A percentile compares a stretch with the other conserved stretches of the same genome.
Conservation (phyloP, 768 basidiomycete species). For the Mycena kentingensis region DNA sequence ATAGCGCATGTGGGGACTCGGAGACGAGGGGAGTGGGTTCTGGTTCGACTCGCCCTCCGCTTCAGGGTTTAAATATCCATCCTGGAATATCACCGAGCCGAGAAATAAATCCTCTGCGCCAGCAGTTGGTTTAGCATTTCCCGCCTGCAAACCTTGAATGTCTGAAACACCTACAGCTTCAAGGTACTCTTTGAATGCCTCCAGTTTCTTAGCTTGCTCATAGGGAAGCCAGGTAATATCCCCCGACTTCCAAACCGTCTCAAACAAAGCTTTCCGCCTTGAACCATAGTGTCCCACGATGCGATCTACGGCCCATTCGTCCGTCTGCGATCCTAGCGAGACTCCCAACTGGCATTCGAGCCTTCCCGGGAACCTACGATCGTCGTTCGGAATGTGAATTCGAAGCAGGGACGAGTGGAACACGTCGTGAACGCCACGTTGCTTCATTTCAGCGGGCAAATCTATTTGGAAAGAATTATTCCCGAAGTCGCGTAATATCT, state of each 20-base stretch:
- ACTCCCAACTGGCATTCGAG: background rate
- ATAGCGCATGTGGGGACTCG: too few species aligned
- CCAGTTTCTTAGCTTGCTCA: conserved; percentile 23
- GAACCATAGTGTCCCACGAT: conserved; percentile 28
- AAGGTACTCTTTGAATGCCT: conserved; percentile 30
- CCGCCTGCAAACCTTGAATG: conserved; percentile 15
- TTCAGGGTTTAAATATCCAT: too few species aligned
- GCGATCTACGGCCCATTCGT: conserved; percentile 28
- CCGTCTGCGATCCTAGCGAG: background rate
- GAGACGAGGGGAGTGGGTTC: too few species aligned
- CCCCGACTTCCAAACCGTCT: conserved; percentile 33
- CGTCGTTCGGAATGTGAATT: conserved; percentile 37
- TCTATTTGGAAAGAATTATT: conserved; percentile 23
- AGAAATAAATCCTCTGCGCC: too few species aligned
- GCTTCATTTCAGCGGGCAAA: conserved; percentile 24
- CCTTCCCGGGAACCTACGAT: conserved; percentile 9
- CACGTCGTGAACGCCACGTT: conserved; percentile 8
- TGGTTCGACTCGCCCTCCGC: too few species aligned
- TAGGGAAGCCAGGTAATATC: conserved; percentile 37
- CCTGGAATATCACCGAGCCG: too few species aligned
- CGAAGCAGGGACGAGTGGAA: conserved; percentile 34
- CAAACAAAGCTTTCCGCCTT: conserved; percentile 23
- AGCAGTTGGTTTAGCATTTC: too few species aligned
- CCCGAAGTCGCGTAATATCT: conserved; percentile 14
- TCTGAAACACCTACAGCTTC: conserved; percentile 29